phyloP scores from a whole-genome alignment of 2,329 filamentous ascomycete genomes.

The Penicillium psychrosexuale region DNA sequence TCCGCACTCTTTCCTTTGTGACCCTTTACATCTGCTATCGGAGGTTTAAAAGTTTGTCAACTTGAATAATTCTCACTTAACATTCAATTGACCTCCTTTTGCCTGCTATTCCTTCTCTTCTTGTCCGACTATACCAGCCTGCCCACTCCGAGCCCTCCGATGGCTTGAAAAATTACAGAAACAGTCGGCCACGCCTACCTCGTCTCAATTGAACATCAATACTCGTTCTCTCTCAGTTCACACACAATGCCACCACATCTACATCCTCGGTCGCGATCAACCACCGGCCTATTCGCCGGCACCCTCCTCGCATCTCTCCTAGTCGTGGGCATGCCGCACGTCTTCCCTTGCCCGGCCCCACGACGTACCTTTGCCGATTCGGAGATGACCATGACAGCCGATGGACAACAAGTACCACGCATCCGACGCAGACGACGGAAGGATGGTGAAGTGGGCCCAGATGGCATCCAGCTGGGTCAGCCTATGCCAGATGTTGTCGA shows the following conservation, averaged over 20 bases:
- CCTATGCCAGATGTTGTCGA: conserved; percentile 24
- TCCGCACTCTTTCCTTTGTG: conserved; percentile 5
- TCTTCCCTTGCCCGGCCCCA: conserved; percentile 86
- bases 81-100: conserved; percentile 15
- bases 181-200: conserved; percentile 15
- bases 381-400: conserved; percentile 40
- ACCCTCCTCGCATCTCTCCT: conserved; percentile 86
- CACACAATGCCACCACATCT: conserved; percentile 73
- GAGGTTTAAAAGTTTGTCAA: not conserved
- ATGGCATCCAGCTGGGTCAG: conserved; percentile 12
- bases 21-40: conserved; percentile 1
- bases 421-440: conserved; percentile 38
- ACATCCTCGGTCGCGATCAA: conserved; percentile 89
- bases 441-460: conserved; percentile 22
- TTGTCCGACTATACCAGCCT: not conserved
- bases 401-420: conserved; percentile 44
- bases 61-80: not conserved
- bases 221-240: conserved; percentile 6
- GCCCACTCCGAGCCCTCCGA: conserved; percentile 13
- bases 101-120: not conserved
- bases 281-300: conserved; percentile 90
- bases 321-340: conserved; percentile 84
- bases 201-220: conserved; percentile 14
- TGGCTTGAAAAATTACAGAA: conserved; percentile 19
- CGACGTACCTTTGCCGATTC: conserved; percentile 72